Conservation (phyloP, 2,329 filamentous ascomycete genomes). For the Tolypocladium ophioglossoides region DNA sequence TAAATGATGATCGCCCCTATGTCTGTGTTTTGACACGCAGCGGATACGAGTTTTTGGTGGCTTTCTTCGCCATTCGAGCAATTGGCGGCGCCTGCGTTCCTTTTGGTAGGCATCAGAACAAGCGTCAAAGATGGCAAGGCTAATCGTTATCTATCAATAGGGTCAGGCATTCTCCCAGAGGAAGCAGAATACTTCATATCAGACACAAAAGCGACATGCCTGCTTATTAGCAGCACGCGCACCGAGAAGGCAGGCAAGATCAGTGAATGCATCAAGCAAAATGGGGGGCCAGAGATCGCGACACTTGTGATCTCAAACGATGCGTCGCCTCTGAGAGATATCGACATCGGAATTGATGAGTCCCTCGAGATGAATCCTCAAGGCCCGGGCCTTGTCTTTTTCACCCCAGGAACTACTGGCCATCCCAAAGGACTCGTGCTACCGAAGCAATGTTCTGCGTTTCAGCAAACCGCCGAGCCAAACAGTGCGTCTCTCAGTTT, state of each 20-base stretch:
- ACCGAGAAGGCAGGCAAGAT: slow-evolving; percentile 1
- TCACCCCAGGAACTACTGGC: slow-evolving; percentile 66
- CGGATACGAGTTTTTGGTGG: slow-evolving; percentile 14
- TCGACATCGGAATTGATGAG: slow-evolving; percentile 5
- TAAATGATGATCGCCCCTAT: slow-evolving; percentile 4
- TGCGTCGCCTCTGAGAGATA: slow-evolving; percentile 1
- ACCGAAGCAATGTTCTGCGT: slow-evolving; percentile 4
- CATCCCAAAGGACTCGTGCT: slow-evolving; percentile 69
- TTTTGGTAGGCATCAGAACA: slow-evolving; percentile 3
- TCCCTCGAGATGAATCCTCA: slow-evolving; percentile 1
- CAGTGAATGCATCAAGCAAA: too few species aligned
- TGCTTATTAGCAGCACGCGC: slow-evolving; percentile 3
- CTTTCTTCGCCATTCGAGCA: slow-evolving; percentile 10
- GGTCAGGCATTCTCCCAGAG: slow-evolving; percentile 6
- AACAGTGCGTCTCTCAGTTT: slow-evolving; percentile 5
- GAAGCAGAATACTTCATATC: slow-evolving; percentile 7
- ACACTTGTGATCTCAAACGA: slow-evolving; percentile 4
- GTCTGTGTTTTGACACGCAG: slow-evolving; percentile 6
- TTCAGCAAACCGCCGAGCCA: not conserved
- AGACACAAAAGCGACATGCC: slow-evolving; percentile 2
- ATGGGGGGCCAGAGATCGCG: not conserved
- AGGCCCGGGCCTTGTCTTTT: slow-evolving; percentile 8
- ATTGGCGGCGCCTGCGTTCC: slow-evolving; percentile 10
- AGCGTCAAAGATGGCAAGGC: not conserved
- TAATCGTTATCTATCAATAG: not conserved